Base-by-base conservation (phyloP, 352 stramenopile species). In the Pythium biforme region DNA sequence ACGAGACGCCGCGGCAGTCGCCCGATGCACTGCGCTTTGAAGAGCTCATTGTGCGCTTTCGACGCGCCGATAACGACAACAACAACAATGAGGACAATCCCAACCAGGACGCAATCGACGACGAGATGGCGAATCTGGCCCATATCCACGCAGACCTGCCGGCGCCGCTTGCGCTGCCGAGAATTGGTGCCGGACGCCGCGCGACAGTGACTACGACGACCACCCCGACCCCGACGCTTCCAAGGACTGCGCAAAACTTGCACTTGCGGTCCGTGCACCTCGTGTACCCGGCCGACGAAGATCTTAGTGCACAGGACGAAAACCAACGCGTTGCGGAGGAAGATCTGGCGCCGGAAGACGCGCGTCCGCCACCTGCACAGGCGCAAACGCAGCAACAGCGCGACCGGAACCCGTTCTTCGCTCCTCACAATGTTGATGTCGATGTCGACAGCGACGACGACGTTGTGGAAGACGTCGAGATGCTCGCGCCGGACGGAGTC, bases 391-490 rank as follows among this genome's bases (percentile, higher is more conserved):
- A 31, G 25, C 46, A 45, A 10, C 33, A 14, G 2, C 46, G 43
- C 14, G 20, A 56, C 5, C 47, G 55, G 6, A 20, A 54, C 20
- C 43, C 29, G n/a, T 55, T 62, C 29, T 54, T 54, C n/a, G 40
- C 15, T 1, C 15, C 27, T 2, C n/a, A 41, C 8, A 12, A 43
- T 17, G 37, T 43, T 14, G 40, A 47, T 9, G 40, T 26, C 5
- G 62, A 67, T 8, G 31, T 37, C 0, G 60, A 67, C 23, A 67
- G 60, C 51, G 51, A 67, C 33, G 60, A 67, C 10, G 60, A 67
- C 29, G 47, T 43, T 14, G n/a, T 51, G 34, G 46, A 29, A 2
- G 41, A 82, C 41, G 66, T 79, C 17, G 78, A 71, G 26, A 81
- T 74, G 34, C 62, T 81, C 20, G 66, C 62, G 19, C 72, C 49